Conservation (phyloP, 768 basidiomycete species). For the Boletus huronensis region DNA sequence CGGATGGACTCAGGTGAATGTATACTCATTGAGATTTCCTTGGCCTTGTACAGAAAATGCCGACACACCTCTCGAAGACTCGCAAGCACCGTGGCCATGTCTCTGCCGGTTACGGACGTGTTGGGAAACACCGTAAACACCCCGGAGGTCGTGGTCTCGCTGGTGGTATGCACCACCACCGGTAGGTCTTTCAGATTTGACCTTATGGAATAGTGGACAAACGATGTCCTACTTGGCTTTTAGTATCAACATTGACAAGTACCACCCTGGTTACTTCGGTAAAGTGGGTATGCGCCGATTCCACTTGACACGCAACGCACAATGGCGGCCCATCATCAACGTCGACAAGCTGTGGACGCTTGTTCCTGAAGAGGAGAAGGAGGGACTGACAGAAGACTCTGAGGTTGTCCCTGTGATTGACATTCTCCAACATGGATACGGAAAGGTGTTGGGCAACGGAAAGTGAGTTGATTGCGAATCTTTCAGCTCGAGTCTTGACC, state of each 20-base stretch:
- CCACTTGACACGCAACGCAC: constrained; percentile 88
- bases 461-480: constrained; percentile 44
- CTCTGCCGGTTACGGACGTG: constrained; percentile 99
- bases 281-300: constrained; percentile 99
- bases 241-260: constrained; percentile 97
- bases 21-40: constrained; percentile 18
- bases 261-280: constrained; percentile 99
- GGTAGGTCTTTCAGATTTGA: constrained; percentile 47
- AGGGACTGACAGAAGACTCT: constrained; percentile 65
- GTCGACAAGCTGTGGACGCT: constrained; percentile 96
- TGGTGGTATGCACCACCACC: constrained; percentile 99
- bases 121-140: constrained; percentile 99
- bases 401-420: constrained; percentile 95
- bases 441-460: constrained; percentile 95
- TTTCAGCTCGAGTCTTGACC: background rate
- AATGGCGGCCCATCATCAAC: constrained; percentile 97
- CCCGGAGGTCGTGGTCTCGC: constrained; percentile 99
- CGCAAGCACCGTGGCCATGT: constrained; percentile 99
- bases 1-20: constrained; percentile 31
- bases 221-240: background rate
- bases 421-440: constrained; percentile 77
- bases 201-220: background rate
- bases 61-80: constrained; percentile 94
- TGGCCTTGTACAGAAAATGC: constrained; percentile 60
- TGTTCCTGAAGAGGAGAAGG: constrained; percentile 81